Conservation (phyloP, 1,139 yeast species). For the Sugiyamaella castrensis region DNA sequence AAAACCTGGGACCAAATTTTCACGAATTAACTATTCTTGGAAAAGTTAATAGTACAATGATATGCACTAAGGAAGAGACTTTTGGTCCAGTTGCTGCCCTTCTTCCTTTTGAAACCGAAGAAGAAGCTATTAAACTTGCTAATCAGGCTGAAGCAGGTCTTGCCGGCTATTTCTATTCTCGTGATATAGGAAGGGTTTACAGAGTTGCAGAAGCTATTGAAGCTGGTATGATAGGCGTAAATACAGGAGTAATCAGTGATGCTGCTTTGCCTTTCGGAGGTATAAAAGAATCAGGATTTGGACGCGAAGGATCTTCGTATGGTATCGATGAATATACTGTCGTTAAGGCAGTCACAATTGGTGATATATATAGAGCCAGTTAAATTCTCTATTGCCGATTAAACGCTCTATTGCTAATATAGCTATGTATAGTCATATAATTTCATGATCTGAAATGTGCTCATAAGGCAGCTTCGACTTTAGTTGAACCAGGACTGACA, state of each 20-base stretch:
- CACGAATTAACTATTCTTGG: constrained; percentile 69
- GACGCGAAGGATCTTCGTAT: constrained; percentile 71
- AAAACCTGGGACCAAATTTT: constrained; percentile 65
- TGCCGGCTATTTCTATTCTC: constrained; percentile 75
- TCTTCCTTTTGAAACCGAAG: constrained; percentile 53
- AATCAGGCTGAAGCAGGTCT: constrained; percentile 68
- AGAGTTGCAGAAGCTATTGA: constrained; percentile 66
- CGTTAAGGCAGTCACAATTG: constrained; percentile 51
- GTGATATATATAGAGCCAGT: not conserved
- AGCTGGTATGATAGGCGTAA: constrained; percentile 73
- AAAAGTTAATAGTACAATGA: constrained; percentile 60
- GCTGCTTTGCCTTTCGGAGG: constrained; percentile 76
- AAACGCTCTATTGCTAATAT: not conserved
- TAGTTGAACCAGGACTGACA: no score
- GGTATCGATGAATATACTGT: constrained; percentile 71
- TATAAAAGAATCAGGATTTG: constrained; percentile 71
- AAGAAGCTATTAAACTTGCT: constrained; percentile 65
- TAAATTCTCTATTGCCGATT: not conserved
- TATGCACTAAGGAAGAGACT: constrained; percentile 68
- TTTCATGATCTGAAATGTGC: no score
- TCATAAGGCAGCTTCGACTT: no score
- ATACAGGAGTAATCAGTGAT: constrained; percentile 68
- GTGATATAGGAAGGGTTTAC: constrained; percentile 57
- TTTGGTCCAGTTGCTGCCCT: constrained; percentile 90
- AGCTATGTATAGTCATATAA: no score